Evolutionary conservation across 805 yeast species (phyloP), one percentile per base, ranked within the genome.

Genomic region (Danielia oregonensis): DNA sequence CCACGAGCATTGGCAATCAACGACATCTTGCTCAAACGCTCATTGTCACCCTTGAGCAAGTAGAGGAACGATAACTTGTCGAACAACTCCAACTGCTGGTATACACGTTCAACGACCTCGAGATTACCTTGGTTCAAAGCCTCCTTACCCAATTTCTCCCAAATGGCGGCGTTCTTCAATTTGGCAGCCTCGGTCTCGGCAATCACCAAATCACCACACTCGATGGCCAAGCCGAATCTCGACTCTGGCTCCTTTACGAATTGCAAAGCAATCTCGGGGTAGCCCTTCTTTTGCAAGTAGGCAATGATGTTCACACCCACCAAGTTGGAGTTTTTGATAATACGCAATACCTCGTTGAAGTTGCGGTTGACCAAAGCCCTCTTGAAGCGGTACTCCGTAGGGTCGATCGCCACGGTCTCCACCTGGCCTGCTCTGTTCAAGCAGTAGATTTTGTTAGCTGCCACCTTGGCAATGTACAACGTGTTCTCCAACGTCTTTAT

Each of bases 231-330:
- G 51, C 93, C 98, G 53, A 93, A 91, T 61, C 96, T 78, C 26
- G 97, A 86, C 59, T 89, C 96, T 5, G 97, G 83, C 58, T 93
- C 98, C 63, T 88, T 84, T 35, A 93, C 98, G 55, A 93, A 94
- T 61, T 91, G 97, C 43, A 93, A 72, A 2, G 99, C 98, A 60
- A 93, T 81, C 63, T 93, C 99, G 17, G 98, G 97, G 58, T 83
- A 91, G 2, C 98, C 99, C 55, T 86, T 78, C 68, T 89, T 83
- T 60, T 93, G 95, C 53, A 93, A 73, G 59, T 91, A 93, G 4
- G 94, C 93, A 58, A 93, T 89, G 55, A 93, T 93, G 59, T 89
- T 87, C 68, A 94, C 97, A 45, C 99, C 99, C 33, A 93, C 98
- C 55, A 93, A 73, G 53, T 86, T 88, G 15, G 97, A 89, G 39